Base-by-base conservation (phyloP, 345 rosid genomes). In the Angophora floribunda region DNA sequence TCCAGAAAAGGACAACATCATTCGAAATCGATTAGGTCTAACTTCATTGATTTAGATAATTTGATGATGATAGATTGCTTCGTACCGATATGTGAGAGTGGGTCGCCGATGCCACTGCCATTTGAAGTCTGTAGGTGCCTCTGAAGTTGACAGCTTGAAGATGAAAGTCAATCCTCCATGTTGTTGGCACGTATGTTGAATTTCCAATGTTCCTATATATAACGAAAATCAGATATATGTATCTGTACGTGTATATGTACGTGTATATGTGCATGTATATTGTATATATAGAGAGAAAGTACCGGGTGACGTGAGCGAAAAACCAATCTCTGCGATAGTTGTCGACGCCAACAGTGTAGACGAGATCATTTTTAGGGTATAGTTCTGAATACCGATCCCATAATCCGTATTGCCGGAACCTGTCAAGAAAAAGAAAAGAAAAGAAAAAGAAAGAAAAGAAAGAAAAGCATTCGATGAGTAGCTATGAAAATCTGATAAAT, bases 81-180 rank as follows among this genome's bases (percentile, higher is more conserved):
- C 88, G 16, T 16, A 87, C 89, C 86, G 84, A 26, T 63, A 80
- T 19, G 30, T 22, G 21, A 28, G 89, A 87, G 3, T 7, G 32
- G 26, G 85, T 50, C 13, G 93, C 92, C 14, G 93, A 89, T 26
- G 95, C 95, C 82, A 93, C 52, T 28, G 95, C 93, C 75, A 93
- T 32, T 52, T 88, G 92, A 59, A 93, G 93, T 24, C 89, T 91
- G 85, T 92, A 93, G 63, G 51, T 85, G 32, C 89, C 90, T 19
- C 45, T 36, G 13, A 47, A 32, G 49, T 16, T 24, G 22, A 88
- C 89, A 52, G 70, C 87, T 61, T 52, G 52, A 6, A 91, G 89
- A 52, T 87, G 89, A 84, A 92, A 93, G 32, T 28, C 86, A 19
- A 93, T 92, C 87, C 87, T 80, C 93, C 95, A 92, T n/a, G 93